A percentile compares a stretch with the other conserved stretches of the same genome.
Evolutionary conservation across 2,329 filamentous ascomycete genomes (phyloP).

Genomic region (Pseudogymnoascus sp.): DNA sequence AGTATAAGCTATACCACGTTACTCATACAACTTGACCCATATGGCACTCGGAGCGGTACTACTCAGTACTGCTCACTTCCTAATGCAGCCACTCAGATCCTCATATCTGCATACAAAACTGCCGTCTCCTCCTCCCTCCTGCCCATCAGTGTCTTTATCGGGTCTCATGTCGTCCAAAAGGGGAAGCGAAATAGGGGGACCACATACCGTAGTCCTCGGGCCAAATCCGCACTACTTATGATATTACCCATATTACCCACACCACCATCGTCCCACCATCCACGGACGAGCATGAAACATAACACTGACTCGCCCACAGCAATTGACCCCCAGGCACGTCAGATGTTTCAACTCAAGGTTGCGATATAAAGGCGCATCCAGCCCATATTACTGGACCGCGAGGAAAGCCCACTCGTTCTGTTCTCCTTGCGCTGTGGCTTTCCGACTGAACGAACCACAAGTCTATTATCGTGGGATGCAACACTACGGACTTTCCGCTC

Average conservation of each 20-base stretch:
- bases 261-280: constrained; percentile 2
- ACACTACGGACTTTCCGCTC: background rate
- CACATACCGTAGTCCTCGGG: background rate
- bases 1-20: background rate
- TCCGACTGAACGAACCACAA: background rate
- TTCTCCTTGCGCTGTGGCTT: background rate
- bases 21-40: background rate
- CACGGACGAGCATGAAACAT: background rate
- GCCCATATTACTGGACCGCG: background rate
- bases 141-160: background rate
- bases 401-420: background rate
- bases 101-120: background rate
- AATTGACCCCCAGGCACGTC: background rate
- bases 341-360: background rate
- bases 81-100: background rate
- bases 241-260: constrained; percentile 6
- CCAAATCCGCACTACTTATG: background rate
- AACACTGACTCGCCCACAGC: background rate
- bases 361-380: constrained; percentile 2
- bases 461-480: background rate
- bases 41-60: background rate
- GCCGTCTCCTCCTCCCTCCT: background rate
- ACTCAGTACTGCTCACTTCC: background rate
- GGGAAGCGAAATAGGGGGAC: background rate
- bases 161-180: background rate